phyloP scores from a whole-genome alignment of 768 basidiomycete species.

The Tylopilus vinaceipallidus region DNA sequence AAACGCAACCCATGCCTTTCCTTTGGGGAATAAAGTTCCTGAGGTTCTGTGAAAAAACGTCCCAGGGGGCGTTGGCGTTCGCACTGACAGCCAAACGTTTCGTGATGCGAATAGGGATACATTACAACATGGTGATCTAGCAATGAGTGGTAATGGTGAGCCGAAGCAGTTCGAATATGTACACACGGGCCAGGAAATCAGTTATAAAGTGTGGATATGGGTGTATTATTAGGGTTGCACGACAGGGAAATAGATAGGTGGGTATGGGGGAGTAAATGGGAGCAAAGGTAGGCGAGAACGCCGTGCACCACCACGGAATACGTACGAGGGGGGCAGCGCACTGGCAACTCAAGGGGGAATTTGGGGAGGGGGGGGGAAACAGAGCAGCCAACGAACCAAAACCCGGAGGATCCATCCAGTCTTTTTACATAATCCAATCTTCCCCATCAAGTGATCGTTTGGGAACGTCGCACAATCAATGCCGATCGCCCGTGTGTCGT shows the following conservation, averaged over 20 bases:
- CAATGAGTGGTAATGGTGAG: conserved; percentile 5
- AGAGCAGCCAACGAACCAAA: conserved; percentile 17
- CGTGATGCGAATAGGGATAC: conserved; percentile 9
- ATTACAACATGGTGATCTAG: conserved; percentile 25
- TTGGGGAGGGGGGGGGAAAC: background rate
- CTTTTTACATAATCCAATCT: conserved; percentile 27
- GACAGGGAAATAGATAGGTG: conserved; percentile 14
- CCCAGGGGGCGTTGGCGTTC: background rate
- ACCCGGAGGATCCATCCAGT: conserved; percentile 25
- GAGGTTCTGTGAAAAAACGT: conserved; percentile 2
- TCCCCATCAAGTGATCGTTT: conserved; percentile 8
- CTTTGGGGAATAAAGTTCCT: conserved; percentile 13
- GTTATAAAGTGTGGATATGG: conserved; percentile 20
- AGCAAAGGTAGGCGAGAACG: conserved; percentile 3
- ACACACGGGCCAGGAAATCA: conserved; percentile 3
- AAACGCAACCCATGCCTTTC: background rate
- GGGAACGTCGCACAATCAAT: conserved; percentile 13
- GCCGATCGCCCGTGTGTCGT: conserved; percentile 29
- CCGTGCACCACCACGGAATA: conserved; percentile 23
- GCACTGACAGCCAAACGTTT: background rate
- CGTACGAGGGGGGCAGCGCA: conserved; percentile 22
- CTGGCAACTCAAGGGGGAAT: conserved; percentile 16
- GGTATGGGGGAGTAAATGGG: conserved; percentile 2
- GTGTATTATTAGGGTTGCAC: conserved; percentile 17
- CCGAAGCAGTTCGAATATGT: conserved; percentile 10